Base-by-base conservation (phyloP, 805 yeast species). In the Yamadazyma sp. region DNA sequence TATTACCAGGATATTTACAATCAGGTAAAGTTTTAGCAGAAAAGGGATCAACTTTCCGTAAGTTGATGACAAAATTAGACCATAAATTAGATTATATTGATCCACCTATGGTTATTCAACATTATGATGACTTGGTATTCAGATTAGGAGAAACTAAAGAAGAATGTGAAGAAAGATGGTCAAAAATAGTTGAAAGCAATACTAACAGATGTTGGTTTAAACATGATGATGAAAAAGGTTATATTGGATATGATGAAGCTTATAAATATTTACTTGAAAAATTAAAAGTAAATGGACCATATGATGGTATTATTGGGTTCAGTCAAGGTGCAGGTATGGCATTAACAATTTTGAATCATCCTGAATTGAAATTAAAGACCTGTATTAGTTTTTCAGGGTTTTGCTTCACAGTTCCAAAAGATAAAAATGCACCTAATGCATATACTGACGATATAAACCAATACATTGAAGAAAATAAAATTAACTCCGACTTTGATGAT, bases 261-360 rank as follows among this genome's bases (percentile, higher is more conserved):
- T 34, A 61, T 17, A 34, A 52, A 5, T 54, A 48, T 31, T 43
- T 64, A 14, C 39, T 48, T 19, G 36, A 53, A 1, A 49, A 65
- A 36, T 54, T 67, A 25, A 45, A 48, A 24, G 32, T 49, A 29
- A 47, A 65, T 37, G 73, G 73, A 7, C 73, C 73, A 1, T 66
- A 59, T 43, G 62, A 62, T 31, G 72, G 71, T 0, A 49, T 67
- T 15, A 46, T 67, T 23, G 73, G 72, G 3, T 67, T 65, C 35
- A 60, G 68, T 17, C 73, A 67, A 42, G 73, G 73, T 20, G 70
- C 69, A 2, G 62, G 65, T 7, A 55, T 66, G 62, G 45, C 67
- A 3, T 49, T 61, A 3, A 47, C 56, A 2, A 23, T 44, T 11
- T 47, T 59, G 4, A 60, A 53, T 32, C 36, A 38, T 8, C 40